Base-by-base conservation (phyloP, 352 stramenopile species). In the Phytophthora fragariaefolia region DNA sequence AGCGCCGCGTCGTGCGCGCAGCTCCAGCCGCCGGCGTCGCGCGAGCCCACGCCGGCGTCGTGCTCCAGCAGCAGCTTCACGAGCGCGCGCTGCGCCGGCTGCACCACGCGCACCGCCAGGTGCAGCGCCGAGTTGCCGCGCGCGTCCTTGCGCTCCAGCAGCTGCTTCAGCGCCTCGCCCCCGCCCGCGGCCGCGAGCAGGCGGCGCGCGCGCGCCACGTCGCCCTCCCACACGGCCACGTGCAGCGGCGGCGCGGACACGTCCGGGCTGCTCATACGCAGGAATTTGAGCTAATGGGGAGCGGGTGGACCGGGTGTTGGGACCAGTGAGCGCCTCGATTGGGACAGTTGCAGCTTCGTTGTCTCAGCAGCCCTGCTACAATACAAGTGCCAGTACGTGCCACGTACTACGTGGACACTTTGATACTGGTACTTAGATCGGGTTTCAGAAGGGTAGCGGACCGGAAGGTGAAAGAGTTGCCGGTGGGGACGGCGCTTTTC, bases 1-100 rank as follows among this genome's bases (percentile, higher is more conserved):
- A 95, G 72, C 18, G 84, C 80, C 0, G 84, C 83, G 56, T 95
- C 85, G 42, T 95, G 87, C 12, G 87, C 65, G 55, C 87, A 93
- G 34, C 78, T 92, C 87, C 87, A 95, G 26, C 87, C 87, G 30
- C 85, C 73, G 1, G 8, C 10, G 56, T 77, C 89, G 34, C 66
- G 59, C 1, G 71, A 77, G 1, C 66, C 56, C 18, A 79, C 74
- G 28, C 53, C 69, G 9, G 74, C 71, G 42, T 81, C 57, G 34
- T 60, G 51, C 45, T 88, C 76, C 43, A 95, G 61, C 8, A 95
- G 66, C 2, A 84, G 30, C 46, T 85, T 81, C 6, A 93, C 71
- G 40, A 95, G 87, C 0, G 68, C 68, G 7, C 74, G 76, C 63
- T 95, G 87, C 20, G 66, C 34, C 0, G 87, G 77, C 61, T 93